These are phyloP conservation scores for Xylaria sp. DNA, from an alignment of 2,329 filamentous ascomycete species.

Conservation along the genomic window DNA sequence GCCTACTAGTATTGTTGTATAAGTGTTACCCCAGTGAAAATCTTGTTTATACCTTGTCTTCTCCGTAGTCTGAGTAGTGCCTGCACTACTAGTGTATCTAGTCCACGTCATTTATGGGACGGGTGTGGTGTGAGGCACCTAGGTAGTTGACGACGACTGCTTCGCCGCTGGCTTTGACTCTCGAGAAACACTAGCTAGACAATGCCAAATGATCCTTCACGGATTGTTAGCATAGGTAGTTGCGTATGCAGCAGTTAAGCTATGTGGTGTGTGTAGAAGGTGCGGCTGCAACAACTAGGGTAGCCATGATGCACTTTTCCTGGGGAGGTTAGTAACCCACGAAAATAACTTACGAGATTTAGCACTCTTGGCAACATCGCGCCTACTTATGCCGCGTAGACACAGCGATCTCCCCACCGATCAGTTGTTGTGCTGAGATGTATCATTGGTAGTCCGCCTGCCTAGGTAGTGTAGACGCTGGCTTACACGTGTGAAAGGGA, in stretches of 20 bases:
- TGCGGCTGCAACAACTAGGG: conserved; percentile 3
- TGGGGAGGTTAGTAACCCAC: conserved; percentile 16
- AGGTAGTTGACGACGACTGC: conserved; percentile 6
- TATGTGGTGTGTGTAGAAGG: too few relatives aligned
- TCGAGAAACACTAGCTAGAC: too few relatives aligned
- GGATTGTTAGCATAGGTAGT: not conserved
- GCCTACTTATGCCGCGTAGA: too few relatives aligned
- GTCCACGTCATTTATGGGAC: not conserved
- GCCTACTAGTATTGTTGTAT: not conserved
- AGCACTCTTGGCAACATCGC: not conserved
- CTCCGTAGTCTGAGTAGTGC: not conserved
- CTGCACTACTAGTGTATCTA: not conserved
- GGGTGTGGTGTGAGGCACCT: not conserved
- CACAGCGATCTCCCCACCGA: not conserved
- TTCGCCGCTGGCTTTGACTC: too few relatives aligned
- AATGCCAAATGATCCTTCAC: not conserved
- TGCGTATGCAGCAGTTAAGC: not conserved
- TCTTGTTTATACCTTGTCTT: not conserved
- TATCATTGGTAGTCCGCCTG: not conserved
- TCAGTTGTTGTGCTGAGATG: not conserved
- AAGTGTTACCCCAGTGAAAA: not conserved
- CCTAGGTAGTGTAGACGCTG: not conserved
- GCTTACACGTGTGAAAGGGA: too few relatives aligned
- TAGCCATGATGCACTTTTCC: not conserved
- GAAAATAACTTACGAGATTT: not conserved